Base-by-base conservation (phyloP, 2,329 filamentous ascomycete species). In the Zymoseptoria passerinii region DNA sequence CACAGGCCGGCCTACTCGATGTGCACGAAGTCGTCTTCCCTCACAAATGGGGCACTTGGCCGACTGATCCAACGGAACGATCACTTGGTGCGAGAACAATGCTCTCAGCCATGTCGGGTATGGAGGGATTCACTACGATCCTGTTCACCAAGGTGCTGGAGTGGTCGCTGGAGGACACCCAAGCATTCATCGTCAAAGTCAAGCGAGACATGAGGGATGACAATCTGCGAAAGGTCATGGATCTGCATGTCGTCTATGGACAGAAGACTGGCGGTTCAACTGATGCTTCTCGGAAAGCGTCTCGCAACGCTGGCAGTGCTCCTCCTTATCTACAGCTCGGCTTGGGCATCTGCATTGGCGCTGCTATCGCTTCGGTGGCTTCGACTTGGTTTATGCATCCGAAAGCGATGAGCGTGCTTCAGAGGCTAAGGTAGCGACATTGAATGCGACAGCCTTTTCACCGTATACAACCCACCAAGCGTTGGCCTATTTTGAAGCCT, bases 61-160 rank as follows among this genome's bases (percentile, higher is more conserved):
- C 61, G 29, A 53, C 49, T 1, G 61, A 66, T 53, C 57, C 54
- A 13, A 58, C 35, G n/a, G 58, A 67, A 57, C 60, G 61, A 40
- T 48, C 54, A 7, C 53, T 67, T 5, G 65, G 63, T 8, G 60
- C 61, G 8, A 58, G 65, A 18, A 66, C 65, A 16, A 61, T 70
- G 65, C 54, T 69, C 4, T 62, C 59, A 23, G 60, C 62, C n/a
- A 61, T 70, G 8, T 65, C 65, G n/a, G 68, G 66, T 7, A 62
- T 69, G 20, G 65, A 70, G 52, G 67, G 65, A 8, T 70, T 69
- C 57, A 66, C 62, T 7, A 63, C 67, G n/a, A 59, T 61, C 3
- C 52, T 67, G 54, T 68, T 70, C 52, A 70, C 68, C 1, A 63
- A 67, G 16, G 58, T 63, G 4, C 57, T 68, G 4, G 63, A 65